A percentile compares a stretch with the other conserved stretches of the same genome.
These are phyloP conservation scores for Pelargonium citronellum DNA, from an alignment of 441 rosid genomes.

Conservation along the genomic window DNA sequence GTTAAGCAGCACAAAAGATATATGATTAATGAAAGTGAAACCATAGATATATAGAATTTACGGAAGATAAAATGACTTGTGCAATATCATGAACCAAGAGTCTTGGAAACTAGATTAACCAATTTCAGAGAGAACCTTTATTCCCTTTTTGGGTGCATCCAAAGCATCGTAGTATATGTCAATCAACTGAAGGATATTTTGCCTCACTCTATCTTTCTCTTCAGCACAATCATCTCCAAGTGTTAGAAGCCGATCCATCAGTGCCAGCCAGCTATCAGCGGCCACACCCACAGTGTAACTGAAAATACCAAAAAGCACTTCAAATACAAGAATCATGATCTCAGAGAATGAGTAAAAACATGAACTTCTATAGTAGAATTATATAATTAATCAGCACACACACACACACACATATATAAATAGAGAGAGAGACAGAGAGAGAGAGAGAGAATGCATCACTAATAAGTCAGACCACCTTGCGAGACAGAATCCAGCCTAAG, in stretches of 20 bases:
- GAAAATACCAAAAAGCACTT: conserved; percentile 23
- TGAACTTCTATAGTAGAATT: not conserved
- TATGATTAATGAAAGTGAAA: too few species aligned
- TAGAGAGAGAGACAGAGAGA: too few species aligned
- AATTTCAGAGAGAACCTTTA: conserved; percentile 31
- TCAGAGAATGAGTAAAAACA: too few species aligned
- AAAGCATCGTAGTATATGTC: conserved; percentile 69
- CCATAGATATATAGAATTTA: not conserved
- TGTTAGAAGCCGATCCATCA: conserved; percentile 63
- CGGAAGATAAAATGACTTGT: not conserved
- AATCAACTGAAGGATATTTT: conserved; percentile 34
- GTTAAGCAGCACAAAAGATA: conserved; percentile 17
- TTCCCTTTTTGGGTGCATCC: conserved; percentile 66
- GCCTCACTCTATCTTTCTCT: conserved; percentile 36
- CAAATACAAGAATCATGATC: not conserved
- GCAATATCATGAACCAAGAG: not conserved
- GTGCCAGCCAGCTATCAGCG: conserved; percentile 58
- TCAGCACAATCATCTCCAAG: conserved; percentile 30
- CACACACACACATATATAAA: not conserved
- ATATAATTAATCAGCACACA: not conserved
- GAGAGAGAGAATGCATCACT: too few species aligned
- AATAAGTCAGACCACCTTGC: too few species aligned
- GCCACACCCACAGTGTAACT: conserved; percentile 54
- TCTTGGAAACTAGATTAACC: not conserved
- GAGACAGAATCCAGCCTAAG: too few species aligned